Evolutionary conservation across 805 yeast species (phyloP), one percentile per base, ranked within the genome.

Genomic region (Clavispora vitiphila): DNA sequence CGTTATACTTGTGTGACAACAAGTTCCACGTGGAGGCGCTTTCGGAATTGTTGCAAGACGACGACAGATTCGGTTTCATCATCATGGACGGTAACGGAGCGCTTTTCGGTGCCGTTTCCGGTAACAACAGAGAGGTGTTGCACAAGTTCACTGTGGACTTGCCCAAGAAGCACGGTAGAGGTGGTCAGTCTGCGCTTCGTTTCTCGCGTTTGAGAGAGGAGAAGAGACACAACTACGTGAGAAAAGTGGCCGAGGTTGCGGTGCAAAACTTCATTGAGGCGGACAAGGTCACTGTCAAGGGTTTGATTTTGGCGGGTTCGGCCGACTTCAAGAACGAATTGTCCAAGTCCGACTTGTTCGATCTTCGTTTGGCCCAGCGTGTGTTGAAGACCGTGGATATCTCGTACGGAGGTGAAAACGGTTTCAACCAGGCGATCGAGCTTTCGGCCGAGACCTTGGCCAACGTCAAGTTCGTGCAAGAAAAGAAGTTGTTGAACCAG

Each of bases 101-200:
- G 3, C 74, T 93, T 53, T 93, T 93, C 56, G 99, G 99, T 69
- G 77, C 95, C 15, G 80, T 93, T 42, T 81, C 95, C 35, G 99
- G 99, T 65, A 93, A 93, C 72, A 90, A 96, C 36, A 84, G 99
- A 74, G 96, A 93, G 49, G 87, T 93, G 35, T 74, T 93, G 60
- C 96, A 91, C 69, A 93, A 93, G 69, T 93, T 93, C 70, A 85
- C 74, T 2, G 99, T 93, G 42, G 99, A 93, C 67, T 76, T 93
- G 57, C 99, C 99, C 57, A 93, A 93, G 76, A 93, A 93, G 87
- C 99, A 93, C 76, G 99, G 99, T 60, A 86, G 99, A 78, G 99
- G 99, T 86, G 99, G 99, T 84, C 99, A 93, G 74, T 93, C 99
- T 49, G 99, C 99, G 35, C 64, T 93, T 55, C 98, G 99, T 87